Evolutionary conservation across 169 alveolate species (phyloP).

Genomic region (Eimeria acervulina): DNA sequence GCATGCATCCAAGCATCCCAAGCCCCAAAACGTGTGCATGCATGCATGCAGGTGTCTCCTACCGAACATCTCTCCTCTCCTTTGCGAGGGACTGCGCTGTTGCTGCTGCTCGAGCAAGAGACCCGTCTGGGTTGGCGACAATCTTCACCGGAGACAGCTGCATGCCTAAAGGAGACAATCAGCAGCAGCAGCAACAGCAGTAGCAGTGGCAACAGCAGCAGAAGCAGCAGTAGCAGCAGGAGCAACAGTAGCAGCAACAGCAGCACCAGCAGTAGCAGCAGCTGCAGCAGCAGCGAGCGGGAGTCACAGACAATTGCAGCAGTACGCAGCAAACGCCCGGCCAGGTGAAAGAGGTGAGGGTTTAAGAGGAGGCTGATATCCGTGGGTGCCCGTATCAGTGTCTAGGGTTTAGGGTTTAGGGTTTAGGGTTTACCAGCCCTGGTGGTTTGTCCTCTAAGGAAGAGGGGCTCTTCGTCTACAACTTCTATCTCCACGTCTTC

Average conservation of each 20-base stretch:
- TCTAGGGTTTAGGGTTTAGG: conserved; percentile 9
- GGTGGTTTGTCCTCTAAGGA: conserved; percentile 97
- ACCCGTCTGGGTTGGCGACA: conserved; percentile 96
- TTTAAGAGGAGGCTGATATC: too few relatives aligned
- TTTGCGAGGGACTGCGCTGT: conserved; percentile 93
- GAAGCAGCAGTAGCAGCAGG: too few relatives aligned
- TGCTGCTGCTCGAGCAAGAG: conserved; percentile 95
- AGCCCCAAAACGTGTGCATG: neutral
- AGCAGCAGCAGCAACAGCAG: neutral
- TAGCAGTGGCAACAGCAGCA: too few relatives aligned
- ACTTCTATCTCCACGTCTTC: conserved; percentile 84
- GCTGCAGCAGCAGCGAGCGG: too few relatives aligned
- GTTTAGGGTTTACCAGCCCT: conserved; percentile 79
- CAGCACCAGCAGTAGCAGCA: too few relatives aligned
- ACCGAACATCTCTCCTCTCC: conserved; percentile 95
- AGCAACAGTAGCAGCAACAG: too few relatives aligned
- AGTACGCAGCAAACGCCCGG: too few relatives aligned
- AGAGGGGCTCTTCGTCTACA: conserved; percentile 94
- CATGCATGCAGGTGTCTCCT: conserved; percentile 20
- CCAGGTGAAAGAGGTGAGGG: too few relatives aligned
- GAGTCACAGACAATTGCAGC: too few relatives aligned
- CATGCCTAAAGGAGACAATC: conserved; percentile 57
- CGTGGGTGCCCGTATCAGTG: too few relatives aligned
- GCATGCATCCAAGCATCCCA: neutral
- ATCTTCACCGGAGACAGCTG: conserved; percentile 90